Percentiles rank a stretch among this genome's conserved stretches.
These are phyloP conservation scores for Combretum micranthum DNA, from an alignment of 345 rosid genomes.

Conservation along the genomic window DNA sequence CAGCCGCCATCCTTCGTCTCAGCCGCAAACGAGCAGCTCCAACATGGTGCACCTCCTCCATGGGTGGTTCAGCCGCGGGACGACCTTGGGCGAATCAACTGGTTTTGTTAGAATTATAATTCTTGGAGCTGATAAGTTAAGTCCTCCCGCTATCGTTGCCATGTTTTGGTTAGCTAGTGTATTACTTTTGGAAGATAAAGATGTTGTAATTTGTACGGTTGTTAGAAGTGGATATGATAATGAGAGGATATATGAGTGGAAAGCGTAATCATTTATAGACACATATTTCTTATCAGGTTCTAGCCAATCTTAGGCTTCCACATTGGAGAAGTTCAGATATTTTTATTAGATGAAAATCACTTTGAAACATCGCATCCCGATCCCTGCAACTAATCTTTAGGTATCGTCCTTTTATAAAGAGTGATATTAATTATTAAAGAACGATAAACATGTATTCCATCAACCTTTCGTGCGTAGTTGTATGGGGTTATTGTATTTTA, in stretches of 20 bases:
- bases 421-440: no score
- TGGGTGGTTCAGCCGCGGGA: conserved; percentile 29
- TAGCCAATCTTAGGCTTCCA: conserved; percentile 30
- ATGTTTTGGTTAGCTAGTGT: conserved; percentile 14
- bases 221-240: not conserved
- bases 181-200: not conserved
- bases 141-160: conserved; percentile 42
- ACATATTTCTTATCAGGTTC: conserved; percentile 56
- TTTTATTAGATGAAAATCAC: conserved; percentile 8
- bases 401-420: no score
- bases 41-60: conserved; percentile 29
- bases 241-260: conserved; percentile 6
- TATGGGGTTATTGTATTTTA: no score
- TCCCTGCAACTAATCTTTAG: no score
- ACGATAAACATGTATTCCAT: no score
- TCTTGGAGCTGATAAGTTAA: conserved; percentile 42
- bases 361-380: no score
- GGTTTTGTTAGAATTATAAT: not conserved
- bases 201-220: no score
- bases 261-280: conserved; percentile 17
- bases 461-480: no score
- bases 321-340: conserved; percentile 29
- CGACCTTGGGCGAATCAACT: no score
- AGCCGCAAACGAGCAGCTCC: conserved; percentile 25
- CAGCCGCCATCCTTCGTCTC: conserved; percentile 44